Evolutionary conservation across 2,329 filamentous ascomycete genomes (phyloP).

Genomic region (Curvularia sp.): DNA sequence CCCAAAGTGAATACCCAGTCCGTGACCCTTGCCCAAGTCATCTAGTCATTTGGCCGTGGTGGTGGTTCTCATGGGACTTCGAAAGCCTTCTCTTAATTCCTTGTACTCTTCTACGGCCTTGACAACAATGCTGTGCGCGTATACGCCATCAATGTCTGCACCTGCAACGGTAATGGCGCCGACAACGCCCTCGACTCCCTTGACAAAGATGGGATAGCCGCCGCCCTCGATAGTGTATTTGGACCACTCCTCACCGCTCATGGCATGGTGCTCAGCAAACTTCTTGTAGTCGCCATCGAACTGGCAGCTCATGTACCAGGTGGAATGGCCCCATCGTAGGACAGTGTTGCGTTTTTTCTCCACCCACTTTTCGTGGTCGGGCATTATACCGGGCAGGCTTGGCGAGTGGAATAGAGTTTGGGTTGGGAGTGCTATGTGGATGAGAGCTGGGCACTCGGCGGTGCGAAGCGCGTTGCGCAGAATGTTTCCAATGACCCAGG

Average conservation of each 20-base stretch:
- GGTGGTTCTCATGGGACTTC: constrained; percentile 43
- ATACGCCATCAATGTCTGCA: constrained; percentile 67
- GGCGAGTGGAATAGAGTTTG: constrained; percentile 75
- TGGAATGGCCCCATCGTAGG: constrained; percentile 71
- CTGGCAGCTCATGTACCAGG: constrained; percentile 75
- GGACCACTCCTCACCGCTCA: constrained; percentile 59
- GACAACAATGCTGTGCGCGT: constrained; percentile 78
- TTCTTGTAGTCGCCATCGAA: constrained; percentile 69
- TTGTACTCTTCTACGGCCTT: constrained; percentile 68
- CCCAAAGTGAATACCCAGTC: constrained; percentile 18
- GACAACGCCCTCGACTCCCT: constrained; percentile 76
- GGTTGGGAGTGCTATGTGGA: constrained; percentile 68
- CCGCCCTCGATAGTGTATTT: constrained; percentile 81
- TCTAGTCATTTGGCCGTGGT: constrained; percentile 46
- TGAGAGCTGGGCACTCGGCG: constrained; percentile 62
- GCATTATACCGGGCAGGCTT: constrained; percentile 69
- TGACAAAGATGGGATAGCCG: constrained; percentile 73
- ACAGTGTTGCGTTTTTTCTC: constrained; percentile 74
- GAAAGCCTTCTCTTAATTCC: constrained; percentile 45
- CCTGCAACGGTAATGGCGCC: constrained; percentile 79
- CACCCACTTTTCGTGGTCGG: constrained; percentile 72
- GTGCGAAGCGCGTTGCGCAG: constrained; percentile 68
- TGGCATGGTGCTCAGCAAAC: constrained; percentile 70
- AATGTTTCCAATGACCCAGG: constrained; percentile 69
- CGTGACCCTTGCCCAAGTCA: constrained; percentile 23